These are phyloP conservation scores for Mimosa pudica DNA, from an alignment of 306 rosid genomes.

Conservation along the genomic window DNA sequence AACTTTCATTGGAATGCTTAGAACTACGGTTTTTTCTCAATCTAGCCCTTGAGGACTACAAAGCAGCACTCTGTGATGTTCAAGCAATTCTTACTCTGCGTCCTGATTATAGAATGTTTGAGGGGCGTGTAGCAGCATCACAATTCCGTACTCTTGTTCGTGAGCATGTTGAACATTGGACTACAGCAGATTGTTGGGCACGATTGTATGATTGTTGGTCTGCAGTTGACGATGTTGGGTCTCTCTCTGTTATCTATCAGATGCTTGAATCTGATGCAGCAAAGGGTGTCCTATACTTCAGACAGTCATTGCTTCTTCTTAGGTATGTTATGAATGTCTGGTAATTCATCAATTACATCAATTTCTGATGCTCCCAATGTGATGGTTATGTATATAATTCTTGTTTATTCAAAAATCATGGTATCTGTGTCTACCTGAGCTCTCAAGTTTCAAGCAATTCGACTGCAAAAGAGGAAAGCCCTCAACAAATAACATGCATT, in stretches of 20 bases:
- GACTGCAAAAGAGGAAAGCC: too few species aligned
- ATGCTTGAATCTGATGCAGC: slow-evolving; percentile 94
- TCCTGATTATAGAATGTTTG: slow-evolving; percentile 83
- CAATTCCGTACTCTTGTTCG: slow-evolving; percentile 83
- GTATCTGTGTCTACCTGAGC: not conserved
- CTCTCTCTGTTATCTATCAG: slow-evolving; percentile 87
- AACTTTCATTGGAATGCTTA: slow-evolving; percentile 89
- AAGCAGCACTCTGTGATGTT: slow-evolving; percentile 83
- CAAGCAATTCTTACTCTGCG: slow-evolving; percentile 85
- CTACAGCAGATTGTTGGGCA: slow-evolving; percentile 92
- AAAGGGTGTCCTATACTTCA: slow-evolving; percentile 86
- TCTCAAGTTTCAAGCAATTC: slow-evolving; percentile 3
- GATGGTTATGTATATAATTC: not conserved
- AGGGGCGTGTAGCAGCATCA: slow-evolving; percentile 83
- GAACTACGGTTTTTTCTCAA: slow-evolving; percentile 86
- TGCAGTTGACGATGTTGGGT: slow-evolving; percentile 87
- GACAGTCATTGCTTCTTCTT: slow-evolving; percentile 95
- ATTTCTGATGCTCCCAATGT: not conserved
- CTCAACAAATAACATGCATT: not conserved
- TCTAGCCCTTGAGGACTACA: slow-evolving; percentile 76
- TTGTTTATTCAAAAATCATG: not conserved
- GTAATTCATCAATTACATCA: not conserved
- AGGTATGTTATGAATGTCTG: slow-evolving; percentile 50
- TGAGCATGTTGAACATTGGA: slow-evolving; percentile 89
- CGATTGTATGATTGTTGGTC: slow-evolving; percentile 92